Evolutionary conservation across 2,329 filamentous ascomycete genomes (phyloP), one percentile per base, ranked within the genome.

Genomic region (Ophiostoma quercus): DNA sequence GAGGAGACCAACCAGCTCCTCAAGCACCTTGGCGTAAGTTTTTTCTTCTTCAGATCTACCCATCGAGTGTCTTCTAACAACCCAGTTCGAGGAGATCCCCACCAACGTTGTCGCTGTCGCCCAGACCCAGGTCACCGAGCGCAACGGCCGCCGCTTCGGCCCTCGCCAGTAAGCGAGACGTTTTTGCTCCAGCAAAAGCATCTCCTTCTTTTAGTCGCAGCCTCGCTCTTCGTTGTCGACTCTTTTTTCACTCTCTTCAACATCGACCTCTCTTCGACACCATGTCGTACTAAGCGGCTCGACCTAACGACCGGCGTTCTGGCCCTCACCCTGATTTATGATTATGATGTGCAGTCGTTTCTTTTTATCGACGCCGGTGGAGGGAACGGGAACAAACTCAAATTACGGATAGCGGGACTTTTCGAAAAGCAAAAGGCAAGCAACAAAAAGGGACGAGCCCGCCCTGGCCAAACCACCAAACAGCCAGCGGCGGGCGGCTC

Each of bases 1-100:
- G 84, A 88, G 82, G 95, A 99, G 87, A 99, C 95, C 82, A 98
- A 97, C 90, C 95, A 98, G 80, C 87, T 99, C 78, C 88, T 99
- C 81, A 99, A 99, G 92, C 92, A 90, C 87, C 88, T 99, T 79
- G 95, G 95, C 83, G 94, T 97, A 94, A 79, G 94, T 94, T 78
- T 66, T 34, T 8, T 9, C 25, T 14, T 8, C 12, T 8, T 41
- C n/a, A 57, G 62, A 11, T 16, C 16, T 68, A 8, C 19, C 32
- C 16, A 16, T 5, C 9, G 1, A 12, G 9, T 60, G 22, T 16
- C 5, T 8, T n/a, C 69, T 72, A 68, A 74, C 68, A n/a, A 1
- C 9, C 0, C 78, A 97, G 94, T 99, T 99, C 87, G 95, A 99
- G 84, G 88, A 89, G 77, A 94, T 99, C 83, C 91, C 94, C 34